These are phyloP conservation scores for Backusella parvicylindrica DNA, from an alignment of 192 early-diverging fungal species.

Conservation along the genomic window DNA sequence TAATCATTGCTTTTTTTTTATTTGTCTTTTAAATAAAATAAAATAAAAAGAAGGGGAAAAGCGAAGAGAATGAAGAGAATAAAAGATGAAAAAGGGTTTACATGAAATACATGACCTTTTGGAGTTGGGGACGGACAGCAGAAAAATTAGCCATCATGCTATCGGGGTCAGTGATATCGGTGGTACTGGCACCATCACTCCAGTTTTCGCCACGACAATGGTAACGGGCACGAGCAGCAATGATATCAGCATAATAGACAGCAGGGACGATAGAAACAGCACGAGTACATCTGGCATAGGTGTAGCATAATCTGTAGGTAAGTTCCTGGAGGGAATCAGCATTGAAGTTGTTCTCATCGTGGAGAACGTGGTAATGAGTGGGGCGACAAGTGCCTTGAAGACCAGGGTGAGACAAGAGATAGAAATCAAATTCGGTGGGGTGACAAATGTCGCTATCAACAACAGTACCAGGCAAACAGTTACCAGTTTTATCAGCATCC, in stretches of 20 bases:
- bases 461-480: constrained; percentile 81
- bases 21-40: not conserved
- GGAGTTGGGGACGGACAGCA: constrained; percentile 38
- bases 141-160: constrained; percentile 25
- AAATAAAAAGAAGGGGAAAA: not conserved
- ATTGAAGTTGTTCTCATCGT: constrained; percentile 82
- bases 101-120: constrained; percentile 32
- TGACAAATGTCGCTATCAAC: constrained; percentile 71
- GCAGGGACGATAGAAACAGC: constrained; percentile 86
- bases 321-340: constrained; percentile 80
- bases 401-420: constrained; percentile 86
- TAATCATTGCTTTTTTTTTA: not conserved
- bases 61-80: not conserved
- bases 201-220: constrained; percentile 63
- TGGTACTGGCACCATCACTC: constrained; percentile 35
- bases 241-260: constrained; percentile 92
- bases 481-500: constrained; percentile 71
- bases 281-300: constrained; percentile 85
- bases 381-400: constrained; percentile 93
- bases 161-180: constrained; percentile 17
- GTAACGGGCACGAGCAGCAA: constrained; percentile 82
- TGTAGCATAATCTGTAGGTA: constrained; percentile 86
- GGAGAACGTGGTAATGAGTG: constrained; percentile 86
- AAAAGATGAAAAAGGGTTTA: not conserved
- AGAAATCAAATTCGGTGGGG: constrained; percentile 86